Conservation (phyloP, 768 basidiomycete genomes). For the Mycena rosella region DNA sequence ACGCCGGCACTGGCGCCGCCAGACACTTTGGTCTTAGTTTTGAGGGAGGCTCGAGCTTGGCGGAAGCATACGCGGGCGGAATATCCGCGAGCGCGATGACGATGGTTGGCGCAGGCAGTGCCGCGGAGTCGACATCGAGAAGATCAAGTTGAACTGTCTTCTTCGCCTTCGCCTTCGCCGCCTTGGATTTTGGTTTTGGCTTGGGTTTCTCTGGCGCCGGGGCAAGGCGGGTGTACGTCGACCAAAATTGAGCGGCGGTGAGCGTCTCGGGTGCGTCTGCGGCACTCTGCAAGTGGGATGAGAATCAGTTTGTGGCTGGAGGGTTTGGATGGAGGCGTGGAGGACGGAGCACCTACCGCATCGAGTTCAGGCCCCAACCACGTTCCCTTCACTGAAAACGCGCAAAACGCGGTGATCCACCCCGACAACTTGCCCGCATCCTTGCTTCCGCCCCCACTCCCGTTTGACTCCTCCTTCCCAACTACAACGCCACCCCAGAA, state of each 20-base stretch:
- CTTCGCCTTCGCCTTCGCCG: constrained; percentile 21
- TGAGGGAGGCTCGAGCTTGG: constrained; percentile 8
- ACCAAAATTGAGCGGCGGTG: constrained; percentile 23
- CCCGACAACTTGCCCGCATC: constrained; percentile 18
- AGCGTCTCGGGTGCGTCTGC: constrained; percentile 18
- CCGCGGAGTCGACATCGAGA: not conserved
- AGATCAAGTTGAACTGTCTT: constrained; percentile 20
- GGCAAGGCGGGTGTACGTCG: constrained; percentile 16
- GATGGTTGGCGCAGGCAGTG: constrained; percentile 2
- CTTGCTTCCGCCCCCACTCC: constrained; percentile 17
- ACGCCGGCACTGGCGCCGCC: constrained; percentile 1
- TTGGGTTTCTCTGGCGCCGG: constrained; percentile 10
- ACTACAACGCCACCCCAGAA: constrained; percentile 19
- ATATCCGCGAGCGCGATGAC: constrained; percentile 6
- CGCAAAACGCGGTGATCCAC: constrained; percentile 19
- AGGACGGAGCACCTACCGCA: constrained; percentile 14
- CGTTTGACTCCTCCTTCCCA: constrained; percentile 16
- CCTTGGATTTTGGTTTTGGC: constrained; percentile 25
- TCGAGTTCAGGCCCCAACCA: constrained; percentile 26
- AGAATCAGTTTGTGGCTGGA: constrained; percentile 12
- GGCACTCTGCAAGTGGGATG: constrained; percentile 18
- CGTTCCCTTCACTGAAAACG: constrained; percentile 24
- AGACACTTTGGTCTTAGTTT: constrained; percentile 14
- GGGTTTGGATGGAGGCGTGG: not conserved
- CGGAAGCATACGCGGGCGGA: constrained; percentile 14